phyloP scores from a whole-genome alignment of 305 asterid genomes.

The Rubia peregrina region DNA sequence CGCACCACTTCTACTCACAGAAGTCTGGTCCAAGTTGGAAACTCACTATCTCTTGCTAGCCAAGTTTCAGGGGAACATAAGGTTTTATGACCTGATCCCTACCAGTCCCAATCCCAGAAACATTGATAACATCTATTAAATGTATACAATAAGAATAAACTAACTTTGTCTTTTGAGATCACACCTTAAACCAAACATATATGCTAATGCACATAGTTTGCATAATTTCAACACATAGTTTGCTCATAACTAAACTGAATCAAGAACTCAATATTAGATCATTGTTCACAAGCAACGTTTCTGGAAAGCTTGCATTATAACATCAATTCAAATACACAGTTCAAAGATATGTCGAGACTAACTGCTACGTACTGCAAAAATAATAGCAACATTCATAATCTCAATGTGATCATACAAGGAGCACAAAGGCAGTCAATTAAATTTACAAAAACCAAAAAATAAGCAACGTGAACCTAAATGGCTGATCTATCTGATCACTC shows the following conservation, averaged over 20 bases:
- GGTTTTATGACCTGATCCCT: no score
- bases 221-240: background rate
- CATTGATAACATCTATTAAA: background rate
- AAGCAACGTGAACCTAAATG: background rate
- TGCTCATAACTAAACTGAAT: background rate
- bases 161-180: background rate
- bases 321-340: no score
- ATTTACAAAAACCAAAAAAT: background rate
- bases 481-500: background rate
- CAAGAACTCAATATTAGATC: background rate
- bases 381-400: background rate
- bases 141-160: background rate
- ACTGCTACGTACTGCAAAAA: background rate
- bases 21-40: conserved; percentile 85
- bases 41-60: conserved; percentile 39
- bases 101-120: no score
- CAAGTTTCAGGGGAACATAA: background rate
- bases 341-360: no score
- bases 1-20: conserved; percentile 69
- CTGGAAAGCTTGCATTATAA: no score
- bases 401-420: background rate
- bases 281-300: no score
- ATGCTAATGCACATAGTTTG: conserved; percentile 38
- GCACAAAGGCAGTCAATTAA: background rate
- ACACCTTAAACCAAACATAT: conserved; percentile 88